Evolutionary conservation across 768 basidiomycete species (phyloP).

Genomic region (Candolleomyces efflorescens): DNA sequence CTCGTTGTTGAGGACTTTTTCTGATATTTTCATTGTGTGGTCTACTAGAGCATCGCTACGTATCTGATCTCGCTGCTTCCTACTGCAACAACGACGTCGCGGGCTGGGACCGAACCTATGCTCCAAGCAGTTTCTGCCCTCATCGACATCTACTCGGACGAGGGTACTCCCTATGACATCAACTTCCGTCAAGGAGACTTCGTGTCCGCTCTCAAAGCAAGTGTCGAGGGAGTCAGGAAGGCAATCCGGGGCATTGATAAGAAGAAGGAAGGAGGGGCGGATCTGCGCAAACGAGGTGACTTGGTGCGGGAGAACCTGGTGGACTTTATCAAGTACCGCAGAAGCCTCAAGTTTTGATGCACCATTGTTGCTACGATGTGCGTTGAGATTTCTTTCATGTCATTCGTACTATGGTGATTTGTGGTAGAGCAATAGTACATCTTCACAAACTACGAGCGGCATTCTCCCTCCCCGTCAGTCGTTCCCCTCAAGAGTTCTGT

Average conservation of each 20-base stretch:
- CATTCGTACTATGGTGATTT: too few relatives aligned
- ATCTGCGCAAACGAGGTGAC: constrained; percentile 65
- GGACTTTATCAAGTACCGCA: constrained; percentile 73
- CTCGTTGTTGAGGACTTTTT: not conserved
- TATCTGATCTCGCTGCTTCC: constrained; percentile 64
- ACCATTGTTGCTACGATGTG: too few relatives aligned
- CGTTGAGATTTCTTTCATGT: too few relatives aligned
- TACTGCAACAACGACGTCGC: constrained; percentile 34
- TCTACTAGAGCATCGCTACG: constrained; percentile 50
- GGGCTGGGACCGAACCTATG: constrained; percentile 58
- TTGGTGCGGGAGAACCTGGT: constrained; percentile 72
- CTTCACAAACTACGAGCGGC: too few relatives aligned
- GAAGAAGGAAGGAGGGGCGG: constrained; percentile 61
- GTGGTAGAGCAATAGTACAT: too few relatives aligned
- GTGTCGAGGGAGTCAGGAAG: constrained; percentile 59
- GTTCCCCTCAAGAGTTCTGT: too few relatives aligned
- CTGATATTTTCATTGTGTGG: not conserved
- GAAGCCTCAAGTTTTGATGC: constrained; percentile 41
- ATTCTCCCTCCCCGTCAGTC: too few relatives aligned
- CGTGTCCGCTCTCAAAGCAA: constrained; percentile 49
- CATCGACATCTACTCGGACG: constrained; percentile 93
- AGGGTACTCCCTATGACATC: constrained; percentile 70
- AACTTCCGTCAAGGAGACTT: constrained; percentile 69
- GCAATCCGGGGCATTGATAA: constrained; percentile 63
- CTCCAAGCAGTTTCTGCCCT: constrained; percentile 79